phyloP scores from a whole-genome alignment of 345 rosid species.

The Arabis alpina region DNA sequence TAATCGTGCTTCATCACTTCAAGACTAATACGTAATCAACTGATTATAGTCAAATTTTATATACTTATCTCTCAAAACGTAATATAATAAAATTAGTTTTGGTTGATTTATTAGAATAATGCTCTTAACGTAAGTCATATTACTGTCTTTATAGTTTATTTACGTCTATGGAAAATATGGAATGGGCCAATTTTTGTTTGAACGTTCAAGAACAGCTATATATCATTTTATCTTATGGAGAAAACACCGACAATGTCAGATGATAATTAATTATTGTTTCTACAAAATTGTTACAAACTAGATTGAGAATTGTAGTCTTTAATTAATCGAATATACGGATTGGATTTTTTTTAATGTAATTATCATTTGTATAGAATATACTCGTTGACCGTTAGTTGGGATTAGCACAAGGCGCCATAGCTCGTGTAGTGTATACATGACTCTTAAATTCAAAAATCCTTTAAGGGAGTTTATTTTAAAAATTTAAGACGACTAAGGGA shows the following conservation, averaged over 20 bases:
- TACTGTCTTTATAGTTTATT: neutral
- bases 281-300: slow-evolving; percentile 11
- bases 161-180: neutral
- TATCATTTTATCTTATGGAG: neutral
- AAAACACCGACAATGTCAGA: slow-evolving; percentile 24
- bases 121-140: neutral
- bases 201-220: neutral
- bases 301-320: slow-evolving; percentile 7
- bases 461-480: no score
- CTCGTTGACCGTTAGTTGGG: slow-evolving; percentile 36
- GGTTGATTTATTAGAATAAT: neutral
- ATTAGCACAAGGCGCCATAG: slow-evolving; percentile 8
- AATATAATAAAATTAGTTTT: neutral
- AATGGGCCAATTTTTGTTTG: neutral
- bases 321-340: slow-evolving; percentile 1
- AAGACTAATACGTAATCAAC: slow-evolving; percentile 18
- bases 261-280: neutral
- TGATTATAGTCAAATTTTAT: neutral
- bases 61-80: neutral
- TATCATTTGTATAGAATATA: slow-evolving; percentile 5
- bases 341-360: neutral
- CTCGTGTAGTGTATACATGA: neutral
- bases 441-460: neutral
- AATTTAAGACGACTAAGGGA: no score
- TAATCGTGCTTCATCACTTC: neutral